Evolutionary conservation across 768 basidiomycete genomes (phyloP), one percentile per base, ranked within the genome.

Genomic region (Termitomyces sp.): DNA sequence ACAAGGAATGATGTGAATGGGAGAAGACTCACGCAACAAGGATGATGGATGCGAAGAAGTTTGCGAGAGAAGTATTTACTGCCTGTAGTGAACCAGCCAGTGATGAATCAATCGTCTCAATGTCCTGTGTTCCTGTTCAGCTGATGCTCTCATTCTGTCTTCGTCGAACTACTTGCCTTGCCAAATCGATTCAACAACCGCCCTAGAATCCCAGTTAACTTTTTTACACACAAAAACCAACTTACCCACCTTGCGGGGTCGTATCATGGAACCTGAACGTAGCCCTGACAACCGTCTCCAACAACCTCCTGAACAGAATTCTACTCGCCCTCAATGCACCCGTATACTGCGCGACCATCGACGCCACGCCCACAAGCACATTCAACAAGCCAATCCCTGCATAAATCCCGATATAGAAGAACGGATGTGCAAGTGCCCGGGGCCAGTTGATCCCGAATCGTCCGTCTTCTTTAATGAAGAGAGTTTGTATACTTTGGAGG

Each of bases 121-220:
- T 79, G 64, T 96, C 92, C 74, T 86, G 59, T 53, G 28, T 49
- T 31, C 21, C 14, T 0, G 11, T 5, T 50, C 37, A 50, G 50
- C 17, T 10, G 0, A 50, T 17, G 26, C 10, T 40, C 5, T 11
- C 15, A 17, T 6, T n/a, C 9, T 14, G 2, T 10, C 7, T 5
- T 17, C 15, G 17, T 26, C n/a, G 1, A 1, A 6, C 17, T 5
- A 44, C 64, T 50, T 44, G 79, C 81, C 69, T 85, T 87, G 64
- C 84, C 87, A 65, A 94, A 94, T 5, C 92, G 82, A 69, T 94
- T 94, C 62, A 94, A 76, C 79, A 94, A 86, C 3, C 90, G 86
- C 40, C 91, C 89, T 83, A 53, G 55, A 35, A 53, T 10, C 35
- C 46, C 48, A 57, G 33, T 50, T 15, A 19, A 41, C 21, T 31